A percentile compares a stretch with the other conserved stretches of the same genome.
phyloP scores from a whole-genome alignment of 352 stramenopile species.

The Globisporangium paroecandrum region DNA sequence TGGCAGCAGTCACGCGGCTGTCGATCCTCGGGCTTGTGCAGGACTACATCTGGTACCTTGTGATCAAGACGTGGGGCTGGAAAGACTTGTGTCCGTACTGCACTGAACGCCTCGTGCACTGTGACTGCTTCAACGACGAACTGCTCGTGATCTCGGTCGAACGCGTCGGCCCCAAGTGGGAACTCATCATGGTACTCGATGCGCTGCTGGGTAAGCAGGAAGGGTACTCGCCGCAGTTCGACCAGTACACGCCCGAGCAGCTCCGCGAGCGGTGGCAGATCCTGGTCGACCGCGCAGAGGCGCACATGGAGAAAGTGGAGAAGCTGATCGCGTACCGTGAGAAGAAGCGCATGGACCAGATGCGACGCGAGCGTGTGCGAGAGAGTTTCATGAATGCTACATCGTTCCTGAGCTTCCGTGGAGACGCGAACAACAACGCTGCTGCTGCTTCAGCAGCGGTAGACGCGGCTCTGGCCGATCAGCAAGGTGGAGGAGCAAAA shows the following conservation, averaged over 20 bases:
- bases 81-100: slow-evolving; percentile 61
- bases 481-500: not conserved
- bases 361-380: slow-evolving; percentile 27
- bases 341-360: slow-evolving; percentile 40
- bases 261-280: slow-evolving; percentile 54
- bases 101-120: slow-evolving; percentile 56
- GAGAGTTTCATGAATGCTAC: slow-evolving; percentile 27
- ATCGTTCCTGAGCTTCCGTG: slow-evolving; percentile 18
- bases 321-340: slow-evolving; percentile 50
- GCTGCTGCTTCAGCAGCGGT: not conserved
- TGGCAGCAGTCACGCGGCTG: slow-evolving; percentile 55
- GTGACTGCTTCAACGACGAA: slow-evolving; percentile 73
- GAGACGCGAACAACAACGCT: not conserved
- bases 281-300: slow-evolving; percentile 43
- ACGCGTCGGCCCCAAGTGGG: slow-evolving; percentile 59
- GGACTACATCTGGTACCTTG: slow-evolving; percentile 51
- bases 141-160: slow-evolving; percentile 56
- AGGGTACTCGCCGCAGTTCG: slow-evolving; percentile 49
- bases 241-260: slow-evolving; percentile 51
- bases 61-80: slow-evolving; percentile 59
- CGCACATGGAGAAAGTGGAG: slow-evolving; percentile 57
- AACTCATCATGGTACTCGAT: slow-evolving; percentile 58
- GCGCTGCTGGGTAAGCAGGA: slow-evolving; percentile 38
- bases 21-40: slow-evolving; percentile 47
- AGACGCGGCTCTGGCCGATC: not conserved